Conservation (phyloP, 2,329 filamentous ascomycete genomes). For the Xylariaceae sp. region DNA sequence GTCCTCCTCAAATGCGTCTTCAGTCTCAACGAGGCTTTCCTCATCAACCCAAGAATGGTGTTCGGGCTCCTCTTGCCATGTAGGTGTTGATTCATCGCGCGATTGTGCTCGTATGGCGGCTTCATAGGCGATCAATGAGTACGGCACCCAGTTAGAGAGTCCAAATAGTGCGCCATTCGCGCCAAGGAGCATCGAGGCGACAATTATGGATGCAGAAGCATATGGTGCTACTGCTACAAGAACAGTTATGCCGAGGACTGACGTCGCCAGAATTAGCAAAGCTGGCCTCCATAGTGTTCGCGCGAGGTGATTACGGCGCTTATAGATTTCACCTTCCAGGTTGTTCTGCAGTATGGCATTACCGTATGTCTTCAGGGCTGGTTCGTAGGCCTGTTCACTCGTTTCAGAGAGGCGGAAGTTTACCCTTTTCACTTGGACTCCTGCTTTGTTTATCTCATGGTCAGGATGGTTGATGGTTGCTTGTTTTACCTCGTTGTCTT, state of each 20-base stretch:
- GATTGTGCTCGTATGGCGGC: neutral
- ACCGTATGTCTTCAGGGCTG: neutral
- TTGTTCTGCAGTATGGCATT: neutral
- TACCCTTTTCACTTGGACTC: neutral
- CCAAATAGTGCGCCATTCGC: conserved; percentile 3
- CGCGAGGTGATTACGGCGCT: neutral
- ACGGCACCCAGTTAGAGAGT: conserved; percentile 1
- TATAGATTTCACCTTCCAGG: neutral
- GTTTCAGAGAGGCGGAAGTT: neutral
- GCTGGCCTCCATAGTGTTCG: conserved; percentile 2
- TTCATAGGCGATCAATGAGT: conserved; percentile 5
- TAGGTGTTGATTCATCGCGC: neutral
- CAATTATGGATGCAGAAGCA: neutral
- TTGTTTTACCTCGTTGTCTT: neutral
- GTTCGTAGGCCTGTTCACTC: neutral
- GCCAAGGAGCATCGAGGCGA: neutral
- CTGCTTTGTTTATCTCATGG: neutral
- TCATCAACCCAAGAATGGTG: neutral
- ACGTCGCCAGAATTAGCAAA: neutral
- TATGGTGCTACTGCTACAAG: neutral
- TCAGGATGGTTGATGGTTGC: neutral
- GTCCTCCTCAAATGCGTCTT: neutral
- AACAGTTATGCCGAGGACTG: neutral
- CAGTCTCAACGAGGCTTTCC: neutral
- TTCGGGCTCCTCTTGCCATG: neutral